phyloP scores from a whole-genome alignment of 805 yeast genomes.

The Lipomyces chichibuensis region DNA sequence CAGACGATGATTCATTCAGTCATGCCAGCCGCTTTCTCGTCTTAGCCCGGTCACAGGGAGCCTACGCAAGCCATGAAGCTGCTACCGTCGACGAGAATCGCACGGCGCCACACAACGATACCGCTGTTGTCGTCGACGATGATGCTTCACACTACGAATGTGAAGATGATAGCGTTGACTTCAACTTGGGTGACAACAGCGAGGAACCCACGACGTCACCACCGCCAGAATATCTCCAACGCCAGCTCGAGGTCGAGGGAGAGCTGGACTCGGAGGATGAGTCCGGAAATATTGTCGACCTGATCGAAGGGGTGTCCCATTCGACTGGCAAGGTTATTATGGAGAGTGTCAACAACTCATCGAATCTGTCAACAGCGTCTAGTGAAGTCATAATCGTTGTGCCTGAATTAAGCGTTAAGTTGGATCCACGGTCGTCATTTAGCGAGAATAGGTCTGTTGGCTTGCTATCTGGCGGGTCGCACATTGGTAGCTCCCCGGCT shows the following conservation, averaged over 20 bases:
- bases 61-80: not conserved
- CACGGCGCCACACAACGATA: not conserved
- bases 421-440: not conserved
- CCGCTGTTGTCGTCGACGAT: not conserved
- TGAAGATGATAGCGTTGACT: not conserved
- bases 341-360: not conserved
- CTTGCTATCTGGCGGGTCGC: not conserved
- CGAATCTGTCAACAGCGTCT: not conserved
- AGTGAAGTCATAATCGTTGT: not conserved
- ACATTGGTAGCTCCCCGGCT: not conserved
- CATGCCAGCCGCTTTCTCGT: too few species aligned
- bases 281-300: not conserved
- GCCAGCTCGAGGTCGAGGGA: not conserved
- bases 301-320: not conserved
- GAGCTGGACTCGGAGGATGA: not conserved
- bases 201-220: not conserved
- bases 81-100: not conserved
- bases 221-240: not conserved
- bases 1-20: not conserved
- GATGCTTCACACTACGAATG: not conserved
- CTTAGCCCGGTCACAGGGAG: too few species aligned
- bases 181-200: not conserved
- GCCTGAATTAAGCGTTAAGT: not conserved
- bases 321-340: not conserved
- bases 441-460: not conserved